Base-by-base conservation (phyloP, 148 eudicot species). In the Linanthus parryae region DNA sequence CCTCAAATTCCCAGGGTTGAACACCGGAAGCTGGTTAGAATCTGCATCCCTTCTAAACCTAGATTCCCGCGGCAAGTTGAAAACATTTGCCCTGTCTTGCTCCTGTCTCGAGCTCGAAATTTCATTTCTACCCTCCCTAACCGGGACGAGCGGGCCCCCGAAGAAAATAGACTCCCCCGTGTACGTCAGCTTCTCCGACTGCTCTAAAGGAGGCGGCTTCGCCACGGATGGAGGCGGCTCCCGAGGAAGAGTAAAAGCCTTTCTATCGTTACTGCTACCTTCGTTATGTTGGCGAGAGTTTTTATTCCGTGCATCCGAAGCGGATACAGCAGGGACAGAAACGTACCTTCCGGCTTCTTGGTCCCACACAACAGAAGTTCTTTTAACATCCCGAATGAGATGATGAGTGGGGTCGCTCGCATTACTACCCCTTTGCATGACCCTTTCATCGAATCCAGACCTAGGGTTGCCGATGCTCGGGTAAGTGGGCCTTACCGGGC, bases 341-440 rank as follows among this genome's bases (percentile, higher is more conserved):
- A 92, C 83, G 37, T 87, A 92, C 63, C 99, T 63, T 40, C 94
- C 96, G 5, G 94, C 99, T 62, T 92, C 99, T 64, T 87, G 94
- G 65, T 92, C 96, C 99, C 99, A 92, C 11, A 87, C 78, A 15
- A 87, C 96, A 2, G 96, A 84, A 20, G 94, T 72, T 67, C 89
- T 73, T 54, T 78, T 84, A 15, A 84, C 73, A 53, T 89, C 95
- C 66, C 95, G 73, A 3, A 86, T 73, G 15, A 91, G 66, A 23
- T 52, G 57, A 24, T 60, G 50, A 12, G 73, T 57, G 22, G 90
- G 84, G 44, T 82, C 82, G 5, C 75, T 37, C 42, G 65, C 71
- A 44, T 62, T 69, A 63, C 80, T 69, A 41, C 68, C 76, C 59
- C 63, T 75, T 55, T 58, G 72, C 55, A 63, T 44, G 28, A 70